These are phyloP conservation scores for Pichia sp. DNA, from an alignment of 1,139 yeast species.

Conservation along the genomic window DNA sequence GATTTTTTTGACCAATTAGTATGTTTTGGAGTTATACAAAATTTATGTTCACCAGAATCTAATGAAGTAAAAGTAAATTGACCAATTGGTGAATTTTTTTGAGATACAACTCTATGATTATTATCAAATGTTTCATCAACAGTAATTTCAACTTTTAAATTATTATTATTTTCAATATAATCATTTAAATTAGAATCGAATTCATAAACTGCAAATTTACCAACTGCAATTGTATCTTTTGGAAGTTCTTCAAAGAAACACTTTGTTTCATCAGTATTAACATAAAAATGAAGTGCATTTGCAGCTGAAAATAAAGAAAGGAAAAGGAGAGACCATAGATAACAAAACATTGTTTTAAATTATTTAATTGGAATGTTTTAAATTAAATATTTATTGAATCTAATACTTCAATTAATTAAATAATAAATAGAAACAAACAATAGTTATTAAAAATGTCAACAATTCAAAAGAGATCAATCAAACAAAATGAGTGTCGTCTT, in stretches of 20 bases:
- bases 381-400: too few species aligned
- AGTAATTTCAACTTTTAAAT: constrained; percentile 35
- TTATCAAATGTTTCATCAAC: constrained; percentile 54
- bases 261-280: constrained; percentile 36
- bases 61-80: constrained; percentile 57
- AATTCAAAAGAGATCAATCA: neutral
- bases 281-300: constrained; percentile 36
- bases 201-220: constrained; percentile 33
- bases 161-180: constrained; percentile 32
- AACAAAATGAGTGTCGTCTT: neutral
- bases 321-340: constrained; percentile 1
- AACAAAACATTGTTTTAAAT: constrained; percentile 1
- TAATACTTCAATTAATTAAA: too few species aligned
- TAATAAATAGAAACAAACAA: neutral
- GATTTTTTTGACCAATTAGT: constrained; percentile 37
- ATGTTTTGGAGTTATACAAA: constrained; percentile 51
- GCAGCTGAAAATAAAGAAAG: constrained; percentile 10
- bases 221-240: constrained; percentile 44
- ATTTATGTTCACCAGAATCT: constrained; percentile 56
- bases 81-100: constrained; percentile 44
- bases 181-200: constrained; percentile 29
- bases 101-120: constrained; percentile 52
- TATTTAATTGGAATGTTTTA: too few species aligned
- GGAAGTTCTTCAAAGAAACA: constrained; percentile 54
- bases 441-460: neutral